Base-by-base conservation (phyloP, 2,329 filamentous ascomycete species). In the Pseudogymnoascus sp. region DNA sequence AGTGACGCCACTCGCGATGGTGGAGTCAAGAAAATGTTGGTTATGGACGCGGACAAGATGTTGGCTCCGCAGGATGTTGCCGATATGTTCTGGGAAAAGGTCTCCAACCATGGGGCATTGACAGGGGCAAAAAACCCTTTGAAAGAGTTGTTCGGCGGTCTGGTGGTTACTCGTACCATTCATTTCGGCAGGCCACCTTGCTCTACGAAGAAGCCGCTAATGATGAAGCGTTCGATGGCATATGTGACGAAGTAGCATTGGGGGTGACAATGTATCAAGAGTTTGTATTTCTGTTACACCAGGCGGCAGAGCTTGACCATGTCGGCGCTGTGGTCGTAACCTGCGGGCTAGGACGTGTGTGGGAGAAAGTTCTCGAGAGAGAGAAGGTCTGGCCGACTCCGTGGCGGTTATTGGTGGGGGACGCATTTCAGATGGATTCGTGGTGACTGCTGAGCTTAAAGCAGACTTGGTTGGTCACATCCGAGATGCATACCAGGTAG, bases 1-100 rank as follows among this genome's bases (percentile, higher is more conserved):
- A n/a, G 23, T n/a, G 21, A 5, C 5, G 59, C 57, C 1, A 7
- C 36, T 62, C 4, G 12, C 36, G 7, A 39, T n/a, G 11, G 60
- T 16, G 2, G 42, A 62, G 5, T 77, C 7, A 68, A 81, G 51
- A 83, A 76, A 0, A 71, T 83, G 54, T 61, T 88, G 14, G 78
- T 86, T 0, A 57, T 88, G 2, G 85, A 88, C 65, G 85, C 73
- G 0, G 84, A 88, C 70, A 81, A 73, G 66, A 88, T 84, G 0
- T 70, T 89, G 62, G 72, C 77, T 4, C 63, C 77, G 0, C 66
- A 77, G 11, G 84, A 87, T 65, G 80, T 79, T 4, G 79, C 81
- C 0, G 62, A 39, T 0, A 40, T 83, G 62, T 85, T 85, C 70
- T 86, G 80, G 82, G 66, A 75, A 16, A 69, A 39, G 5, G 36